These are phyloP conservation scores for Solanum neorickii DNA, from an alignment of 257 asterid genomes.

Conservation along the genomic window DNA sequence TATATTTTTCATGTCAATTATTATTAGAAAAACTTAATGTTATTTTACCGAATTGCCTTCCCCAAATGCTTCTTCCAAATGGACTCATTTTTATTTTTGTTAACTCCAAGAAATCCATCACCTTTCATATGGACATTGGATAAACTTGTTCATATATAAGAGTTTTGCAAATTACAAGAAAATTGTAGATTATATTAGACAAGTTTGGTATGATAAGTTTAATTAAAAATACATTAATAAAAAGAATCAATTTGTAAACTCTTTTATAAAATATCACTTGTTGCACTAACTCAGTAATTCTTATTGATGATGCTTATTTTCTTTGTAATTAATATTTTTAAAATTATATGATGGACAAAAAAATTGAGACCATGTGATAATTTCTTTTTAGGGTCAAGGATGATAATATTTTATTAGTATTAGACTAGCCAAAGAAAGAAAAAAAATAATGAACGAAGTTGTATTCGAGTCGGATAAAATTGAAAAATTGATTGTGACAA, in stretches of 20 bases:
- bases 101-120: background rate
- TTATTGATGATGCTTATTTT: rapidly evolving
- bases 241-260: rapidly evolving
- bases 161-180: too few relatives aligned
- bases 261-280: rapidly evolving
- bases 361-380: background rate
- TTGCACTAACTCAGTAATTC: background rate
- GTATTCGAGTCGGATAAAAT: background rate
- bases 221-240: too few relatives aligned
- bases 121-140: background rate
- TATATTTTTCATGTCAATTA: too few relatives aligned
- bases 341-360: background rate
- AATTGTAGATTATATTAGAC: too few relatives aligned
- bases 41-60: background rate
- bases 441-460: background rate
- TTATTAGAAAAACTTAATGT: too few relatives aligned
- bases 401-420: background rate
- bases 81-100: background rate
- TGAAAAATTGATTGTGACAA: background rate
- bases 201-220: rapidly evolving
- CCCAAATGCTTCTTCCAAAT: background rate
- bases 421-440: background rate
- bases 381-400: background rate
- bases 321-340: background rate
- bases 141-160: too few relatives aligned